Percentiles rank a stretch among this genome's conserved stretches.
These are phyloP conservation scores for Cinchona pubescens DNA, from an alignment of 257 asterid species.

Conservation along the genomic window DNA sequence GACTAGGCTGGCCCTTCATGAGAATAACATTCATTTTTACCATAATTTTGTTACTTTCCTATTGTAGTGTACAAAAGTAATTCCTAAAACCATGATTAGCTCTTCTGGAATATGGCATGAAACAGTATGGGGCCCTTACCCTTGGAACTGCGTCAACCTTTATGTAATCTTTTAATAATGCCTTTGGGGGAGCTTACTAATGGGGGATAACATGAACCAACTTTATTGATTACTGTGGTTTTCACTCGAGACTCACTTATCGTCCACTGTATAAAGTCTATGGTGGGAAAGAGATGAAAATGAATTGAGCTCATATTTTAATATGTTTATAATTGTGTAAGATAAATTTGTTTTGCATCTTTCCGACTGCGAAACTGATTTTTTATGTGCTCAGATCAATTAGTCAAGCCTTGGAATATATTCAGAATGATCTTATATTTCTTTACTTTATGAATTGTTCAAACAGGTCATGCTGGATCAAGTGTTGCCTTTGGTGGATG, in stretches of 20 bases:
- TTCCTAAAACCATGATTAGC: background rate
- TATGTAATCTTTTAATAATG: background rate
- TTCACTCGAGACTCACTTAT: background rate
- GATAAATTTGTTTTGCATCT: background rate
- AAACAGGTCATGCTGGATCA: constrained; percentile 89
- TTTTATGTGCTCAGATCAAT: background rate
- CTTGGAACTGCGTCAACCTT: background rate
- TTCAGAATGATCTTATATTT: background rate
- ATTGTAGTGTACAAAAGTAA: background rate
- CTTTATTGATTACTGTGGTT: background rate
- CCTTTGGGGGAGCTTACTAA: background rate
- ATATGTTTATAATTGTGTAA: background rate
- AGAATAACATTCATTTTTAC: constrained; percentile 20
- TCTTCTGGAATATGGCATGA: background rate
- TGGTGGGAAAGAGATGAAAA: background rate
- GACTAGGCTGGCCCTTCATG: constrained; percentile 99
- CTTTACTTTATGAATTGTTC: constrained; percentile 7
- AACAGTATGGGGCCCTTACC: background rate
- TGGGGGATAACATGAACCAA: background rate
- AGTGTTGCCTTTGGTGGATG: constrained; percentile 91
- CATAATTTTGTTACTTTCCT: background rate
- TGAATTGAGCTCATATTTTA: background rate
- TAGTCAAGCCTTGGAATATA: background rate
- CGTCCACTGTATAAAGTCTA: background rate
- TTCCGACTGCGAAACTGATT: background rate